A percentile compares a stretch with the other conserved stretches of the same genome.
phyloP scores from a whole-genome alignment of 2,329 filamentous ascomycete species.

The Helminthosporium solani region DNA sequence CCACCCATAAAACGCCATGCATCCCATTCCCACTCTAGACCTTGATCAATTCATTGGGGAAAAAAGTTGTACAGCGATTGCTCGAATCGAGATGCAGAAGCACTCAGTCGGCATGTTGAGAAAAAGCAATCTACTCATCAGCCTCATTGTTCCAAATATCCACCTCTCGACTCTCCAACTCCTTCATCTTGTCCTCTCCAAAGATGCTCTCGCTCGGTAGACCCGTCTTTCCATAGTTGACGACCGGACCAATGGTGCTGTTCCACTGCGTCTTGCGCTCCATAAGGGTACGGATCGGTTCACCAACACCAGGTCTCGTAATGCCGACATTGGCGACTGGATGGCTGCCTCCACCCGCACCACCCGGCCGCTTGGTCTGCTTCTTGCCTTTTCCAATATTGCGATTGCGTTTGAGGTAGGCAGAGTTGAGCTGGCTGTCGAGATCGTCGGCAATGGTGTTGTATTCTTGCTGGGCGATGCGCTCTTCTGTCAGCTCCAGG shows the following conservation, averaged over 20 bases:
- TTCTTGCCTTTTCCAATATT: slow-evolving; percentile 95
- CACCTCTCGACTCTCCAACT: slow-evolving; percentile 70
- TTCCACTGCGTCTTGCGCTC: slow-evolving; percentile 83
- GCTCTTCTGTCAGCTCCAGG: slow-evolving; percentile 82
- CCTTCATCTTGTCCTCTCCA: slow-evolving; percentile 67
- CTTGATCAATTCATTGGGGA: no score
- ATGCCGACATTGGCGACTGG: slow-evolving; percentile 42
- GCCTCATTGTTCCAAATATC: slow-evolving; percentile 75
- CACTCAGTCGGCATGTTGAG: no score
- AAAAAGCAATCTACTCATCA: slow-evolving; percentile 54
- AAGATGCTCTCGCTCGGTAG: slow-evolving; percentile 80
- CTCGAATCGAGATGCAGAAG: no score
- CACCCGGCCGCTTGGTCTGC: slow-evolving; percentile 73
- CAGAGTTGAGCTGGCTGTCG: slow-evolving; percentile 89
- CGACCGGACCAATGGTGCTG: slow-evolving; percentile 82
- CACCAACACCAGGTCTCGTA: slow-evolving; percentile 68
- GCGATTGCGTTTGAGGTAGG: slow-evolving; percentile 92
- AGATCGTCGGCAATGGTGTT: slow-evolving; percentile 95
- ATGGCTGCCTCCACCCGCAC: slow-evolving; percentile 70
- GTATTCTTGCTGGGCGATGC: slow-evolving; percentile 96
- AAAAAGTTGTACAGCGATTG: no score
- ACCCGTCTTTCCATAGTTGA: slow-evolving; percentile 76
- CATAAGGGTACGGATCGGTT: slow-evolving; percentile 89
- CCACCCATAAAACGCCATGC: no score
- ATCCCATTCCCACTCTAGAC: no score